Evolutionary conservation across 1,139 yeast species (phyloP).

Genomic region (Saccharomycopsis hybrid): DNA sequence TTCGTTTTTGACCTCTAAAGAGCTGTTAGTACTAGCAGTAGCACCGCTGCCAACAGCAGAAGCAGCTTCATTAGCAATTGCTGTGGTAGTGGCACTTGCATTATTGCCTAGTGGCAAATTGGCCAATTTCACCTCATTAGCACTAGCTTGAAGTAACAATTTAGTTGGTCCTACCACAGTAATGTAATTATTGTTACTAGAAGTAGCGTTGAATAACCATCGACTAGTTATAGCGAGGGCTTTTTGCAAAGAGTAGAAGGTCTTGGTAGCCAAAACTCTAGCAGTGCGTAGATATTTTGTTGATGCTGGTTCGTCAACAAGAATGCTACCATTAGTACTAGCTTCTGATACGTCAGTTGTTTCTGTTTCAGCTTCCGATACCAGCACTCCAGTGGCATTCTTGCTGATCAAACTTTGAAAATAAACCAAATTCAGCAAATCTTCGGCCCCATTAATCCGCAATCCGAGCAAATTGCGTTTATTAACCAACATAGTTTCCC

Average conservation of each 20-base stretch:
- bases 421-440: conserved; percentile 13
- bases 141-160: conserved; percentile 22
- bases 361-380: not conserved
- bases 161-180: conserved; percentile 20
- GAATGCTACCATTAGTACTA: no score
- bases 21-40: not conserved
- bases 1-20: conserved; percentile 20
- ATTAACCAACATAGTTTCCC: conserved; percentile 46
- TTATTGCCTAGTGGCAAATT: conserved; percentile 3
- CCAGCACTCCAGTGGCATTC: not conserved
- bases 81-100: conserved; percentile 1
- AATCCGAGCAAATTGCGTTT: conserved; percentile 44
- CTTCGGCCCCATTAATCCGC: conserved; percentile 39
- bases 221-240: not conserved
- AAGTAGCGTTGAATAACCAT: not conserved
- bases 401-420: conserved; percentile 1
- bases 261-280: not conserved
- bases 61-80: conserved; percentile 8
- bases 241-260: not conserved
- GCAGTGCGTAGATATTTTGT: not conserved
- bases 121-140: conserved; percentile 8
- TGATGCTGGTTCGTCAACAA: not conserved
- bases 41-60: conserved; percentile 26
- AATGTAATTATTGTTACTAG: conserved; percentile 23
- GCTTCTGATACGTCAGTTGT: not conserved